phyloP scores from a whole-genome alignment of 2,329 filamentous ascomycete genomes.

The Colletotrichum eleusines region DNA sequence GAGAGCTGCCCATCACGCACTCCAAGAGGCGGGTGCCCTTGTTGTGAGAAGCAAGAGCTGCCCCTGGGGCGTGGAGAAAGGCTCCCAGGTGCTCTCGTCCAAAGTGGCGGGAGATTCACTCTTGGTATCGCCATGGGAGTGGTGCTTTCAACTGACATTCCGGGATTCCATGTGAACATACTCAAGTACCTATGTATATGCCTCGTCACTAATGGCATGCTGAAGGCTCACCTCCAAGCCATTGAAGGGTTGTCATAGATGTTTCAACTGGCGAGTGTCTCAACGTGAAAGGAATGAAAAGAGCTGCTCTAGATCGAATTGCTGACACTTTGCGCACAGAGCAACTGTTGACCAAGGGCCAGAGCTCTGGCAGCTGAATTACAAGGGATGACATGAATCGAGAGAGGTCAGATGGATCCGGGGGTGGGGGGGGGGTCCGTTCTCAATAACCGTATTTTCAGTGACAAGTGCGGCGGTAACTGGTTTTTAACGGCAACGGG shows the following conservation, averaged over 20 bases:
- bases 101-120: not conserved
- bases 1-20: not conserved
- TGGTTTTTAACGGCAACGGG: not conserved
- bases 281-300: not conserved
- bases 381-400: too few species aligned
- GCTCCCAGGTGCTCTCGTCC: too few species aligned
- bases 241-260: not conserved
- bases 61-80: not conserved
- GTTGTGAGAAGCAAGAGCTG: not conserved
- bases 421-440: not conserved
- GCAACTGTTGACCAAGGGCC: not conserved
- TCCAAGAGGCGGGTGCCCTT: not conserved
- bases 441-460: not conserved
- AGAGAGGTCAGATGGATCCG: not conserved
- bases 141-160: not conserved
- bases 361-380: not conserved
- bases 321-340: not conserved
- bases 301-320: not conserved
- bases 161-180: not conserved
- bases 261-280: not conserved
- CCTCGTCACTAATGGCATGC: not conserved
- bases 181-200: not conserved
- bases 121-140: not conserved
- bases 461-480: not conserved
- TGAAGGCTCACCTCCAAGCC: not conserved